Conservation (phyloP, 1,284 basidiomycete genomes). For the Boletellus sp. region DNA sequence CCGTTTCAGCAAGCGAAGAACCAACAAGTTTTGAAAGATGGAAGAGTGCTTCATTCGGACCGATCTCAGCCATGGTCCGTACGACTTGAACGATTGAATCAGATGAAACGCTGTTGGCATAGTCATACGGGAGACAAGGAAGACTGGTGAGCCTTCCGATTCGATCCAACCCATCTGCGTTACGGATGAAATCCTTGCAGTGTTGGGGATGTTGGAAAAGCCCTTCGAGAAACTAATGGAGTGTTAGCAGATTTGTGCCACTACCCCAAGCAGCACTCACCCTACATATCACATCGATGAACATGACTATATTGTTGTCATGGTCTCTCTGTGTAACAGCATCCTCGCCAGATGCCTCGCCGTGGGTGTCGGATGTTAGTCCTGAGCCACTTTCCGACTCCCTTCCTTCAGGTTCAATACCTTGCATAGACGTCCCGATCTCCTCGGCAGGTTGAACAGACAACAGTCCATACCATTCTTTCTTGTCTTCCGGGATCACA, state of each 20-base stretch:
- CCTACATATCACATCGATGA: constrained; percentile 71
- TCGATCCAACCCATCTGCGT: constrained; percentile 71
- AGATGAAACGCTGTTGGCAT: constrained; percentile 76
- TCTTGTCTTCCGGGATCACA: constrained; percentile 52
- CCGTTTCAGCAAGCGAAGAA: constrained; percentile 66
- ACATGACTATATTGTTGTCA: constrained; percentile 72
- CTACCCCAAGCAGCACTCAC: constrained; percentile 39
- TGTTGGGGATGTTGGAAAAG: constrained; percentile 90
- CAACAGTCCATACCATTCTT: constrained; percentile 62
- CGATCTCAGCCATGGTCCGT: constrained; percentile 84
- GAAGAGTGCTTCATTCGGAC: constrained; percentile 72
- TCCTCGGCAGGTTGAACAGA: constrained; percentile 33
- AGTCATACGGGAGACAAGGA: constrained; percentile 89
- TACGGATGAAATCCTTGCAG: constrained; percentile 85
- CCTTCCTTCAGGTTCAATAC: constrained; percentile 32
- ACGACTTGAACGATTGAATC: constrained; percentile 87
- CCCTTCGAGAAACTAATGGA: constrained; percentile 80
- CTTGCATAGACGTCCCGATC: constrained; percentile 54
- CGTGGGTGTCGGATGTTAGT: constrained; percentile 27
- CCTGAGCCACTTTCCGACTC: constrained; percentile 23
- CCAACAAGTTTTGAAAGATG: constrained; percentile 74
- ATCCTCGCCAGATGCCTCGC: constrained; percentile 34
- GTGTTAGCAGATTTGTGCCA: constrained; percentile 7
- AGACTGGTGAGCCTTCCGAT: constrained; percentile 78
- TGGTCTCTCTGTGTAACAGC: constrained; percentile 48